Evolutionary conservation across 2,329 filamentous ascomycete species (phyloP).

Genomic region (Verticillium dahliae): DNA sequence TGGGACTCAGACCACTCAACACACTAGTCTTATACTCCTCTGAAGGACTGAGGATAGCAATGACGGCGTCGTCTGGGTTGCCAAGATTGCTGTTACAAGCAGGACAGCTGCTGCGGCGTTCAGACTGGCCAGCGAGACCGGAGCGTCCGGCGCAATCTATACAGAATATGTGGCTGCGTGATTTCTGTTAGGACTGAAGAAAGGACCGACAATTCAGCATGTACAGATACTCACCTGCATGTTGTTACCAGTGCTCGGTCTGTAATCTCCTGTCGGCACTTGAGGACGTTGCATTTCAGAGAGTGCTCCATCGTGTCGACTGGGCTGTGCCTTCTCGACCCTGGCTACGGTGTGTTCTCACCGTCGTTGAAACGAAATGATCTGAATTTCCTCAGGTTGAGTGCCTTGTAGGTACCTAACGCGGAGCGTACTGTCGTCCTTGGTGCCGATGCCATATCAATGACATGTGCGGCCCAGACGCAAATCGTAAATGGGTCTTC

Average conservation of each 20-base stretch:
- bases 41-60: slow-evolving; percentile 65
- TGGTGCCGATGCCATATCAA: too few relatives aligned
- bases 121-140: slow-evolving; percentile 48
- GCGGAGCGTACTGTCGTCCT: too few relatives aligned
- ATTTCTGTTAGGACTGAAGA: not conserved
- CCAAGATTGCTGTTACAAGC: slow-evolving; percentile 64
- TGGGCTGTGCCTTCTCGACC: not conserved
- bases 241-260: slow-evolving; percentile 78
- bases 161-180: slow-evolving; percentile 75
- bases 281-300: slow-evolving; percentile 73
- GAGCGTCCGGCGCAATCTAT: slow-evolving; percentile 61
- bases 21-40: slow-evolving; percentile 90
- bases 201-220: not conserved
- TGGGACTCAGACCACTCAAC: slow-evolving; percentile 75
- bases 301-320: slow-evolving; percentile 58
- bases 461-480: too few relatives aligned
- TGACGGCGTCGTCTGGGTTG: slow-evolving; percentile 68
- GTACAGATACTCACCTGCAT: slow-evolving; percentile 56
- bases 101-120: slow-evolving; percentile 57
- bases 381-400: too few relatives aligned
- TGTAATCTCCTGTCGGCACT: slow-evolving; percentile 63
- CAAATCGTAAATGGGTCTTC: too few relatives aligned
- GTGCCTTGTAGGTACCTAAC: too few relatives aligned
- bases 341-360: too few relatives aligned
- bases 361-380: not conserved